Evolutionary conservation across 108 stramenopile species (phyloP).

Genomic region (Pseudonitzschia delicatissima): DNA sequence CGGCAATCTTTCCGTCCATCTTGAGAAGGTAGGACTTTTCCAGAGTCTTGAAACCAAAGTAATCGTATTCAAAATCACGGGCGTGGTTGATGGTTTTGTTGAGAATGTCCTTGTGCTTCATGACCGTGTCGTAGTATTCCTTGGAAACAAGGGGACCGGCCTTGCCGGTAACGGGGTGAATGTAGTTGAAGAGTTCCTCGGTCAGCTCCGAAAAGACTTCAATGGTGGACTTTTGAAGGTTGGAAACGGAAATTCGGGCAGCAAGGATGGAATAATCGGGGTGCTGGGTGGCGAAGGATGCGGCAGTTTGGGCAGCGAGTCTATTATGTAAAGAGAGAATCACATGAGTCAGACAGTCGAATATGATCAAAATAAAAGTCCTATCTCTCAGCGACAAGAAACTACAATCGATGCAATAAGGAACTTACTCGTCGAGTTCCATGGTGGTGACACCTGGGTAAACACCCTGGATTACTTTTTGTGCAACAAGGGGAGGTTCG

Average conservation of each 20-base stretch:
- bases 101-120: slow-evolving; percentile 80
- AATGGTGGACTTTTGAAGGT: slow-evolving; percentile 96
- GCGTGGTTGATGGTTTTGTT: slow-evolving; percentile 88
- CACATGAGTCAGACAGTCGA: not conserved
- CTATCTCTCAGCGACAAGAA: not conserved
- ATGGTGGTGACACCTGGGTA: slow-evolving; percentile 97
- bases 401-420: too few relatives aligned
- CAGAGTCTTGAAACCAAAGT: slow-evolving; percentile 99
- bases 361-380: not conserved
- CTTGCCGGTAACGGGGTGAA: slow-evolving; percentile 91
- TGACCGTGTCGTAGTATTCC: slow-evolving; percentile 77
- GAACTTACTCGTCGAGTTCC: slow-evolving; percentile 93
- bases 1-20: slow-evolving; percentile 88
- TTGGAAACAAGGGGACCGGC: slow-evolving; percentile 86
- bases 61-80: slow-evolving; percentile 96
- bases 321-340: slow-evolving; percentile 10
- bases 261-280: slow-evolving; percentile 98
- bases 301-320: slow-evolving; percentile 98
- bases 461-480: slow-evolving; percentile 99
- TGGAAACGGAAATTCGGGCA: slow-evolving; percentile 96
- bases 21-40: slow-evolving; percentile 96
- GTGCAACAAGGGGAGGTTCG: slow-evolving; percentile 89
- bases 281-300: slow-evolving; percentile 97
- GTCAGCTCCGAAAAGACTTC: slow-evolving; percentile 88
- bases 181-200: slow-evolving; percentile 74